A percentile compares a stretch with the other conserved stretches of the same genome.
These are phyloP conservation scores for Bidens hawaiensis DNA, from an alignment of 140 eudicot species.

Conservation along the genomic window DNA sequence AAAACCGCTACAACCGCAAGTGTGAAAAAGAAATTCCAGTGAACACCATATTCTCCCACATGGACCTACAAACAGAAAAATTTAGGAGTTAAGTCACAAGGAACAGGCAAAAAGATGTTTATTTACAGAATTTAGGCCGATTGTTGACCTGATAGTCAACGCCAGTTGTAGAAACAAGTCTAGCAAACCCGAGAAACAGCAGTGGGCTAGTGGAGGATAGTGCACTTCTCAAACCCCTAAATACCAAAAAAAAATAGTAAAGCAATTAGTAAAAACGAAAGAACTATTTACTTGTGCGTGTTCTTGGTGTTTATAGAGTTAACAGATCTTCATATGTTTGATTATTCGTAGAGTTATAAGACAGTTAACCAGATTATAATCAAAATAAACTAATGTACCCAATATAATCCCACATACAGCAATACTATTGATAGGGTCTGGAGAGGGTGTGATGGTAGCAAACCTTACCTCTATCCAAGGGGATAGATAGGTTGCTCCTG, in stretches of 20 bases:
- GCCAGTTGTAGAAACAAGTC: slow-evolving; percentile 71
- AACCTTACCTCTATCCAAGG: too few relatives aligned
- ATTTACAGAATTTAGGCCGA: background rate
- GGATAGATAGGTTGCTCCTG: too few relatives aligned
- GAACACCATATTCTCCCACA: slow-evolving; percentile 77
- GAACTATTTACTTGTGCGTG: background rate
- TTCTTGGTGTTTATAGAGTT: background rate
- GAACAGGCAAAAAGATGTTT: background rate
- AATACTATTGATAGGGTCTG: too few relatives aligned
- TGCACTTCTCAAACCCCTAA: slow-evolving; percentile 61
- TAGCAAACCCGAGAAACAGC: slow-evolving; percentile 75
- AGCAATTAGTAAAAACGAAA: background rate
- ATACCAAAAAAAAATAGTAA: slow-evolving; percentile 18
- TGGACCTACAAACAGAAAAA: slow-evolving; percentile 53
- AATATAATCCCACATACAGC: too few relatives aligned
- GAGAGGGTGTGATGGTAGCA: too few relatives aligned
- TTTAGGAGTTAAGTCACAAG: background rate
- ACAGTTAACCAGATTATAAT: too few relatives aligned
- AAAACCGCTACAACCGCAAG: slow-evolving; percentile 85
- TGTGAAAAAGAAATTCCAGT: slow-evolving; percentile 96
- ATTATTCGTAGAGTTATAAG: too few relatives aligned
- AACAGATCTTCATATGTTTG: background rate
- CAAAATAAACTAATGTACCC: too few relatives aligned
- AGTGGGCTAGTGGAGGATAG: slow-evolving; percentile 66
- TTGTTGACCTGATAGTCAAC: slow-evolving; percentile 84